These are phyloP conservation scores for Neonectria faginata DNA, from an alignment of 2,329 filamentous ascomycete genomes.

Conservation along the genomic window DNA sequence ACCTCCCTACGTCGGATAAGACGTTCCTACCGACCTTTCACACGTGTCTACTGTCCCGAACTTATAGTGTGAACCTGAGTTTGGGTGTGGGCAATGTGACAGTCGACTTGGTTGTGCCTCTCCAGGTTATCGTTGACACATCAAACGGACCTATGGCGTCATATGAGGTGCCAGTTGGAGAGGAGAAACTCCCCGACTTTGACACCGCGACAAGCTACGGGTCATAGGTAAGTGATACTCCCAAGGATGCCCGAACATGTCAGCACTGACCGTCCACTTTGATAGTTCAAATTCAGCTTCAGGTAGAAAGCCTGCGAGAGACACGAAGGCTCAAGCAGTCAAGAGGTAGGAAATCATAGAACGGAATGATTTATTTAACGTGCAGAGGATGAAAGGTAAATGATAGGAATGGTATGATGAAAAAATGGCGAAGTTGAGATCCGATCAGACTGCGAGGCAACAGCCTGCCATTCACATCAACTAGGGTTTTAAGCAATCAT, in stretches of 20 bases:
- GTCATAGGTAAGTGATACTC: not conserved
- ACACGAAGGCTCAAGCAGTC: too few relatives aligned
- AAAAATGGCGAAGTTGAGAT: too few relatives aligned
- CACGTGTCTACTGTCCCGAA: slow-evolving; percentile 6
- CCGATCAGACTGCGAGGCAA: too few relatives aligned
- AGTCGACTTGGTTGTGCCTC: not conserved
- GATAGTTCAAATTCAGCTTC: not conserved
- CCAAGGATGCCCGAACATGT: not conserved
- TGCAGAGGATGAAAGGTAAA: too few relatives aligned
- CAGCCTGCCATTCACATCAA: too few relatives aligned
- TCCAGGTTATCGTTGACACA: not conserved
- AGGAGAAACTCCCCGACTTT: not conserved
- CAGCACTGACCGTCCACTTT: not conserved
- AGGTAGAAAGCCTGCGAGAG: too few relatives aligned
- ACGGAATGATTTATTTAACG: too few relatives aligned
- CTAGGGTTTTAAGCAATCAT: too few relatives aligned
- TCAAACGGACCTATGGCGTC: not conserved
- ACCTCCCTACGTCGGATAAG: not conserved
- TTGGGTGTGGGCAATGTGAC: not conserved
- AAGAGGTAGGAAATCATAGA: too few relatives aligned
- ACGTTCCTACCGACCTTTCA: slow-evolving; percentile 12
- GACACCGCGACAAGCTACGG: not conserved
- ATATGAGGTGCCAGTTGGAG: not conserved
- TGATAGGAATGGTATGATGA: too few relatives aligned
- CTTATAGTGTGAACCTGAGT: slow-evolving; percentile 2